Base-by-base conservation (phyloP, 139 green algal genomes). In the Prasinococcaceae sp. region DNA sequence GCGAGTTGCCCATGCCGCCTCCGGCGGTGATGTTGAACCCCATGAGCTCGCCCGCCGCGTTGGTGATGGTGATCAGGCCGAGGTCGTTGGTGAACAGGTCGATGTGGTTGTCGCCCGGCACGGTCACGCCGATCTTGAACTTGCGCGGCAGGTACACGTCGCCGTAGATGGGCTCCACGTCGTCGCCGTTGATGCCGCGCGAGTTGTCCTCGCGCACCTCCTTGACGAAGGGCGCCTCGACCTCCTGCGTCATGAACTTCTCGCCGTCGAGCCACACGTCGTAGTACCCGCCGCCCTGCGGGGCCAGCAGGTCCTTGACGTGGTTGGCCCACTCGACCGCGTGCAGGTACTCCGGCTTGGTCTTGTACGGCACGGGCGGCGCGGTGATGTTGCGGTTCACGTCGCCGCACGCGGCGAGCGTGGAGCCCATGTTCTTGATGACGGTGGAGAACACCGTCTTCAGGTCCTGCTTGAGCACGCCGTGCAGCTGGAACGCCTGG, bases 181-280 rank as follows among this genome's bases (percentile, higher is more conserved):
- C 79, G 44, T 85, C 82, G 62, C 90, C 95, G 82, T 97, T 98
- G 48, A 89, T 98, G 51, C 92, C 92, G 46, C 78, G 85, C 25
- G 63, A 67, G 67, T 97, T 97, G 75, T 77, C 68, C 5, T 39
- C 56, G 12, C 66, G 47, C 9, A 47, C 68, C 36, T 50, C 30
- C 16, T 30, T 66, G 20, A 79, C 70, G 20, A 75, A 62, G 12
- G 69, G 63, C 23, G 68, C 45, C 59, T 79, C 63, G 25, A 50
- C 36, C 12, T 36, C 8, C 6, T 5, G 10, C 12, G 62, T 76
- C 57, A 94, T 79, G 56, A 95, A 94, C 78, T 96, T 95, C 79
- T 97, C 90, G 30, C 90, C 92, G 55, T 99, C 90, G 6, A 99
- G 84, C 92, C 92, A 99, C 23, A 99, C 77, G 59, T 99, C 92